These are phyloP conservation scores for Leptographium galeiforme DNA, from an alignment of 2,329 filamentous ascomycete species.

Conservation along the genomic window DNA sequence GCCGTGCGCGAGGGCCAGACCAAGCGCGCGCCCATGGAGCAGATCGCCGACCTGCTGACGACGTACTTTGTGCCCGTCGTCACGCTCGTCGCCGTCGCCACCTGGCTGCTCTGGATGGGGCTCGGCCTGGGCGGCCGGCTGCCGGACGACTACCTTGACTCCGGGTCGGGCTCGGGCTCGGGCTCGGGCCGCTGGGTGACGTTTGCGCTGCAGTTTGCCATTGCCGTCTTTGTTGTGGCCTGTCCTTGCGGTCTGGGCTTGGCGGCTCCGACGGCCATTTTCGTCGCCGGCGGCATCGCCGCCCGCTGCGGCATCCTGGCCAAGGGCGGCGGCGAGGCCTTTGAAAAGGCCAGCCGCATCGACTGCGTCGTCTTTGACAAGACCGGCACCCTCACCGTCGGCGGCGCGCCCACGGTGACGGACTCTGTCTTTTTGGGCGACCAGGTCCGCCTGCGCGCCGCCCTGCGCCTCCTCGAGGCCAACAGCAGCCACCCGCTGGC, in stretches of 20 bases:
- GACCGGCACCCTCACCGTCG: slow-evolving; percentile 67
- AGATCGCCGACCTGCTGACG: slow-evolving; percentile 59
- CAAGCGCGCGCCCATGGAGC: slow-evolving; percentile 60
- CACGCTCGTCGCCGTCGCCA: slow-evolving; percentile 53
- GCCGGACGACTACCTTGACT: slow-evolving; percentile 40
- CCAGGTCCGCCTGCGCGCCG: slow-evolving; percentile 28
- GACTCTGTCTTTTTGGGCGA: slow-evolving; percentile 31
- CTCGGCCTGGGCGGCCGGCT: slow-evolving; percentile 47
- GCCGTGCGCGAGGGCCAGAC: slow-evolving; percentile 68
- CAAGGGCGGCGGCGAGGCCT: slow-evolving; percentile 74
- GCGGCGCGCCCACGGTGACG: slow-evolving; percentile 58
- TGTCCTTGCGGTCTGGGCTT: slow-evolving; percentile 76
- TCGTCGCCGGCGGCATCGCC: slow-evolving; percentile 68
- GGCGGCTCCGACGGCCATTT: slow-evolving; percentile 75
- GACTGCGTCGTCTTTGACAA: slow-evolving; percentile 80
- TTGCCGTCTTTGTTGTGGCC: slow-evolving; percentile 75
- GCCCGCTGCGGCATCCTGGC: slow-evolving; percentile 70
- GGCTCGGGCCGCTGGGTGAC: slow-evolving; percentile 59
- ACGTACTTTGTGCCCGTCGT: slow-evolving; percentile 66
- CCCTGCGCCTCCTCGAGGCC: slow-evolving; percentile 50
- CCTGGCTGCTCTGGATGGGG: slow-evolving; percentile 59
- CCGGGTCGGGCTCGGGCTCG: slow-evolving; percentile 32
- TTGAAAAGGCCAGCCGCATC: slow-evolving; percentile 68
- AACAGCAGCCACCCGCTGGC: slow-evolving; percentile 65
- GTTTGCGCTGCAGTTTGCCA: slow-evolving; percentile 70